Base-by-base conservation (phyloP, 768 basidiomycete genomes). In the Pleurotus eryngii region DNA sequence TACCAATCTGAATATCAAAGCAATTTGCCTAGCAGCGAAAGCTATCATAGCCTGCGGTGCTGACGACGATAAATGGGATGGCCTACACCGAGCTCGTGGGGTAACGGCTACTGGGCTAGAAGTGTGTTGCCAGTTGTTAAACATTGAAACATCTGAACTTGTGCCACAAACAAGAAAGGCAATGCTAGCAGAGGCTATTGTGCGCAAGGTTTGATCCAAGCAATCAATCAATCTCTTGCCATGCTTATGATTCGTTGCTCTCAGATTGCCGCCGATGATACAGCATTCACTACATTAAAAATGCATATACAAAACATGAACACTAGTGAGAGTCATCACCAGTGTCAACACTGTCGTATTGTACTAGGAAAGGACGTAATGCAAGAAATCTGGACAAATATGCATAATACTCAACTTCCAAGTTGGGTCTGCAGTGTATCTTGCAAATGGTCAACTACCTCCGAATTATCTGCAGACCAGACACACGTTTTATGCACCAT, bases 341-440 rank as follows among this genome's bases (percentile, higher is more conserved):
- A 30, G 27, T 6, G 6, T 30, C 46, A 7, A 39, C 27, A 7
- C 18, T 12, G 18, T 43, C 42, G 42, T 43, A 7, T 43, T 1
- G 57, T 73, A 15, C 68, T 74, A 3, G 70, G 72, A 1, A 62
- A 63, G 42, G 63, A 68, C 45, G 54, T 72, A 15, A 68, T 73
- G 66, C 49, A 55, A 9, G 59, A 50, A 0, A 46, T 72, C 5
- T 70, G 70, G 65, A 38, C 15, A 2, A 68, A 73, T 60, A 74
- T 72, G 67, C 26, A 20, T 2, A 49, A 35, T 4, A 71, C 68
- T 0, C 49, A 49, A 27, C 60, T 72, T 1, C 74, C 71, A 0
- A 63, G 61, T 0, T 75, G 74, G 72, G 59, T 75, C 2, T 61
- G 55, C 0, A 53, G 55, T 5, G 69, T 66, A 1, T 74, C 74